Base-by-base conservation (phyloP, 176 grass and related monocot genomes). In the Olyra latifolia region DNA sequence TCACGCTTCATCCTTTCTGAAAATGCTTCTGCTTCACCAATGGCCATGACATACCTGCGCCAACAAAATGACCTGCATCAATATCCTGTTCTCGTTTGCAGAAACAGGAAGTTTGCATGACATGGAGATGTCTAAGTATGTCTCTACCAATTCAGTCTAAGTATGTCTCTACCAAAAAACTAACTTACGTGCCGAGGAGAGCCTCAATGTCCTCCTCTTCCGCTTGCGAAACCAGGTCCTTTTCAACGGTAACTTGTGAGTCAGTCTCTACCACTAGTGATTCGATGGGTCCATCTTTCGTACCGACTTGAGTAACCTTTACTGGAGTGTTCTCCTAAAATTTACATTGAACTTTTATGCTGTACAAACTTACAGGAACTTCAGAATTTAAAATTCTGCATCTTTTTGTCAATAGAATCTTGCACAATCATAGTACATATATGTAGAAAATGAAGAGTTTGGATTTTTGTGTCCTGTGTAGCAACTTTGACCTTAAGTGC, bases 1-100 rank as follows among this genome's bases (percentile, higher is more conserved):
- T 98, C 95, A 64, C 95, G 85, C 79, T 94, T 98, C 88, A 98
- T 89, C 65, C 92, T 89, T 83, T 94, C 88, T 22, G 95, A 98
- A 91, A 98, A 98, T 48, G 88, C 95, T 69, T 98, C 95, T 77
- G 95, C 95, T 91, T 92, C 95, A 62, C 95, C 83, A 74, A 98
- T 87, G 66, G 89, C 92, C 88, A 94, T 94, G 71, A 98, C 88
- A 87, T 94, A 98, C 71, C 95, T 98, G 54, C 27, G 54, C 7
- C 27, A 74, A 54, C 12, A 44, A 24, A 38, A 43, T 62, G 49
- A 10, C 4, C 12, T 10, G 15, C 70, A 39, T 62, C 20, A 75
- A 11, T 54, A n/a, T 42, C 77, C 24, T 57, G 40, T 55, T 56
- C 53, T 56, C 28, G 12, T 14, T 8, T 65, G 58, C 5, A 59